Percentiles rank a stretch among this genome's conserved stretches.
phyloP scores from a whole-genome alignment of 768 basidiomycete genomes.

The Sporobolomyces roseus region DNA sequence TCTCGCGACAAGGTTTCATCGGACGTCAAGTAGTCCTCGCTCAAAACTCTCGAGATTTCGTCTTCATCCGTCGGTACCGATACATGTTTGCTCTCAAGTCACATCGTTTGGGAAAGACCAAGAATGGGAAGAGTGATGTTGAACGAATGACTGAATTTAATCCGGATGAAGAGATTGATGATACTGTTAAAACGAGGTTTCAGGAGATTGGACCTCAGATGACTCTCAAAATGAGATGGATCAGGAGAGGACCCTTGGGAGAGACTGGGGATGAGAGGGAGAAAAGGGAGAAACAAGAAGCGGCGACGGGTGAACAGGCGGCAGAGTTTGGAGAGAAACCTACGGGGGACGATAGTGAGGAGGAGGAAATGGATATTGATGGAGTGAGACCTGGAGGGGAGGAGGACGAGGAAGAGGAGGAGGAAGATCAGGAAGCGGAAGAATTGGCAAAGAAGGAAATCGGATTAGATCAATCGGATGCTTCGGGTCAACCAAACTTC shows the following conservation, averaged over 20 bases:
- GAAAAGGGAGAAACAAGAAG: constrained; percentile 53
- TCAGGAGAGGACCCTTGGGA: constrained; percentile 76
- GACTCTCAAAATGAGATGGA: constrained; percentile 83
- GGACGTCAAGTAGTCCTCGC: constrained; percentile 94
- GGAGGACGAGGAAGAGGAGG: constrained; percentile 26
- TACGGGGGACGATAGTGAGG: not conserved
- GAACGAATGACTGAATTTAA: constrained; percentile 29
- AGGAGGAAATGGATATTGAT: not conserved
- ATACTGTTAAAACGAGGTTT: constrained; percentile 87
- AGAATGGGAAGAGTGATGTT: constrained; percentile 26
- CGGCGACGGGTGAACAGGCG: constrained; percentile 47
- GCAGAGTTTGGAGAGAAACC: constrained; percentile 46
- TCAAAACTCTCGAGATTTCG: constrained; percentile 94
- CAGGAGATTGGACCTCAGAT: constrained; percentile 98
- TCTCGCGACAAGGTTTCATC: constrained; percentile 58
- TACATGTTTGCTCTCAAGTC: constrained; percentile 48
- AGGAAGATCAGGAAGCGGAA: constrained; percentile 24
- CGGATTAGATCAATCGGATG: constrained; percentile 42
- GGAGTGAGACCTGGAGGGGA: not conserved
- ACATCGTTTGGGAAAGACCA: constrained; percentile 31
- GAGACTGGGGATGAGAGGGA: constrained; percentile 58
- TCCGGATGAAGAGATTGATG: constrained; percentile 62
- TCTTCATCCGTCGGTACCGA: constrained; percentile 95
- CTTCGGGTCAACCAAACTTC: constrained; percentile 35
- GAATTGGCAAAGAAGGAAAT: constrained; percentile 37